Percentiles rank a stretch among this genome's conserved stretches.
Conservation (phyloP, 495 filamentous ascomycete species). For the Trichoderma parareesei region DNA sequence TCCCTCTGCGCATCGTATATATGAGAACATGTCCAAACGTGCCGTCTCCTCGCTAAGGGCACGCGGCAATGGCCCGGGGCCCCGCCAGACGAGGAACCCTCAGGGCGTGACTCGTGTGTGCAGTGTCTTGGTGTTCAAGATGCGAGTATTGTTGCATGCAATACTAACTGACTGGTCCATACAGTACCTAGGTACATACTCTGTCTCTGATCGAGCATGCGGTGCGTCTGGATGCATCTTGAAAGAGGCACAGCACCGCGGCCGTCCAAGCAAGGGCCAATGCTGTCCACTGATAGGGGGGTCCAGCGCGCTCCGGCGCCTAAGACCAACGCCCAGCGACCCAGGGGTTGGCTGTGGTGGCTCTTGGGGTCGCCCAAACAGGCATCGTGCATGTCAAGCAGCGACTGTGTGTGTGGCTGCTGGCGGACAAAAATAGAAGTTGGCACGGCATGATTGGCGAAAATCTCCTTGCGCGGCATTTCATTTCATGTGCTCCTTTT, state of each 20-base stretch:
- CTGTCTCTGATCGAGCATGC: not conserved
- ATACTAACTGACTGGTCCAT: too few relatives aligned
- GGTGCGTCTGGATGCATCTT: not conserved
- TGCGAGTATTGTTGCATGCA: too few relatives aligned
- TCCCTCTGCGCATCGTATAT: conserved; percentile 1
- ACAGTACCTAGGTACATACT: too few relatives aligned
- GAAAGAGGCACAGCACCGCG: not conserved
- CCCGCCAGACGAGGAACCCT: not conserved
- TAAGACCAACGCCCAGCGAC: not conserved
- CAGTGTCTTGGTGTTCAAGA: not conserved
- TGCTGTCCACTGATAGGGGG: not conserved
- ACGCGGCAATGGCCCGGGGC: conserved; percentile 1
- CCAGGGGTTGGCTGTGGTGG: conserved; percentile 1
- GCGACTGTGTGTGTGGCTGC: not conserved
- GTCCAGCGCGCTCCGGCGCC: not conserved
- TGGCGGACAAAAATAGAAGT: conserved; percentile 1
- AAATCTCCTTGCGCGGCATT: not conserved
- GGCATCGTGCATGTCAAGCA: conserved; percentile 1
- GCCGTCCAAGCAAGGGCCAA: not conserved
- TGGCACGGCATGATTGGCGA: not conserved
- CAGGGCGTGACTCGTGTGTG: not conserved
- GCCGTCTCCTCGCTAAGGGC: not conserved
- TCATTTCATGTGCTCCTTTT: not conserved
- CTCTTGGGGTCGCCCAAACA: conserved; percentile 5
- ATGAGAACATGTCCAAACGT: conserved; percentile 7